Evolutionary conservation across 345 rosid genomes (phyloP).

Genomic region (Brassica rapa): DNA sequence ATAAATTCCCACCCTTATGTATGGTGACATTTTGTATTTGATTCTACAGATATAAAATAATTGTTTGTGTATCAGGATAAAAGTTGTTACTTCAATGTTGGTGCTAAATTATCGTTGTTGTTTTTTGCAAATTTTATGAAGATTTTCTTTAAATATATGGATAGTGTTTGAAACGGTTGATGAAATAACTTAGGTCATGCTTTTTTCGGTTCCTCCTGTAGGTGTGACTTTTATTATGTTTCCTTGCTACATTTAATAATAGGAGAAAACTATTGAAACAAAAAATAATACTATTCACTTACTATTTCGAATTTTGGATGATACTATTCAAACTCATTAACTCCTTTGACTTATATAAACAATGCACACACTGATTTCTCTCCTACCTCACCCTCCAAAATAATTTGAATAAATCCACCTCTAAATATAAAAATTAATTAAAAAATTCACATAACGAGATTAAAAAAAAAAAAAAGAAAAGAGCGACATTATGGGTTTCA

Average conservation of each 20-base stretch:
- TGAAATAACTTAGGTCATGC: too few relatives aligned
- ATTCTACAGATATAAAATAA: background rate
- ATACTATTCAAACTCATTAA: background rate
- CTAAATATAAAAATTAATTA: background rate
- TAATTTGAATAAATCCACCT: constrained; percentile 1
- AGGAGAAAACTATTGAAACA: too few relatives aligned
- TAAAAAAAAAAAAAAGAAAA: background rate
- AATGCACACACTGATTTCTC: constrained; percentile 2
- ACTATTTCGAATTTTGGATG: background rate
- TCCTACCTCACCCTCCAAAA: constrained; percentile 16
- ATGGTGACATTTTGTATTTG: background rate
- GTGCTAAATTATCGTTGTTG: background rate
- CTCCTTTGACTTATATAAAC: constrained; percentile 10
- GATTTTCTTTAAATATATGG: background rate
- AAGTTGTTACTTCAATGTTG: background rate
- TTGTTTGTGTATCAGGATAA: background rate
- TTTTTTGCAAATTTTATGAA: background rate
- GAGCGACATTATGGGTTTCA: constrained; percentile 44
- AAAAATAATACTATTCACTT: background rate
- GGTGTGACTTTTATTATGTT: background rate
- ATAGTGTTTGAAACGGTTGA: background rate
- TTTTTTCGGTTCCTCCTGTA: background rate
- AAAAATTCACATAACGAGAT: background rate
- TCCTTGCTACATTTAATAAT: too few relatives aligned
- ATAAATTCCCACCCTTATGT: background rate